A percentile compares a stretch with the other conserved stretches of the same genome.
phyloP scores from a whole-genome alignment of 306 rosid species.

The Quercus dentata region DNA sequence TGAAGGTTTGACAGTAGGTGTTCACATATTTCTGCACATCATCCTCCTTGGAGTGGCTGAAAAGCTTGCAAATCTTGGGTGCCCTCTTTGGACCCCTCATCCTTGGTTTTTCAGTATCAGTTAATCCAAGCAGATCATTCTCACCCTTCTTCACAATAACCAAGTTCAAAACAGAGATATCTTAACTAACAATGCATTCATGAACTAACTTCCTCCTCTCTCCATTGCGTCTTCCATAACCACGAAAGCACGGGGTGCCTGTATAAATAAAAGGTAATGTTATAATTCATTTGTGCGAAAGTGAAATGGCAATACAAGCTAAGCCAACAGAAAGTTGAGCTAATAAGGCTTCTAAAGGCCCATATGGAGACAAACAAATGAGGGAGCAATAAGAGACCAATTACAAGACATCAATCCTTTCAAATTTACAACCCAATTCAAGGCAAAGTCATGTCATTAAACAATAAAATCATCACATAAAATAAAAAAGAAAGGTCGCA shows the following conservation, averaged over 20 bases:
- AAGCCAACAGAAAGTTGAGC: too few relatives aligned
- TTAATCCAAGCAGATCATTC: not conserved
- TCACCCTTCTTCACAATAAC: slow-evolving; percentile 1
- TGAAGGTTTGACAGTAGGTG: not conserved
- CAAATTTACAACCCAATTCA: too few relatives aligned
- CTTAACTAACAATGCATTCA: not conserved
- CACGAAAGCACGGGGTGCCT: not conserved
- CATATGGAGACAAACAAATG: too few relatives aligned
- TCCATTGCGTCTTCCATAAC: not conserved
- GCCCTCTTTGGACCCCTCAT: slow-evolving; percentile 2
- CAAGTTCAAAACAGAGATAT: slow-evolving; percentile 3
- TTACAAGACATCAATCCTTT: too few relatives aligned
- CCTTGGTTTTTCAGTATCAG: not conserved
- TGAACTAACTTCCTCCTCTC: not conserved
- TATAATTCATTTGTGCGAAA: not conserved
- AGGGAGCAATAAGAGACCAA: too few relatives aligned
- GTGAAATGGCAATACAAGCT: too few relatives aligned
- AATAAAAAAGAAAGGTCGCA: too few relatives aligned
- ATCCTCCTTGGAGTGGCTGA: not conserved
- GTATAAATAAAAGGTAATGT: not conserved
- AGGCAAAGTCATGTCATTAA: too few relatives aligned
- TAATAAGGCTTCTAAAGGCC: too few relatives aligned
- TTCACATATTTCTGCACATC: not conserved
- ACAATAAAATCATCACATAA: too few relatives aligned
- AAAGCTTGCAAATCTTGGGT: not conserved